Base-by-base conservation (phyloP, 768 basidiomycete species). In the Termitomyces sp. region DNA sequence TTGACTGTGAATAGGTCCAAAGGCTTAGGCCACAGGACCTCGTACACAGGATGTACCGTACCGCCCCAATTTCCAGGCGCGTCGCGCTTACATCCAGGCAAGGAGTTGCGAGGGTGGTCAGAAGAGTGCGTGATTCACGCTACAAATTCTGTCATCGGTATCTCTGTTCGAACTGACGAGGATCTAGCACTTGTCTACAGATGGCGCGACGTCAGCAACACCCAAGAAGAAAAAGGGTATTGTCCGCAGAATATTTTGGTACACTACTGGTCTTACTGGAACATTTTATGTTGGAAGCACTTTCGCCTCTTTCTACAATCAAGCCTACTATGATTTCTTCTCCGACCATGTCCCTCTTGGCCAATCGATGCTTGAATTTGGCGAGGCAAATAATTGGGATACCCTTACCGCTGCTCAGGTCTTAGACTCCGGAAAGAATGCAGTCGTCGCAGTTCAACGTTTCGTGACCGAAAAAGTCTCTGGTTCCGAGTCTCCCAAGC, bases 311-410 rank as follows among this genome's bases (percentile, higher is more conserved):
- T 89, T 90, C 77, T 83, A 89, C 68, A 87, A 84, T 73, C 89
- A 88, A 66, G 73, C 78, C 2, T 97, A 96, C 78, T 87, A 91
- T 70, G 90, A 96, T 65, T 81, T 96, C 71, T 97, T 97, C 79
- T 81, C 86, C 59, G 84, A 88, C 67, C 79, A 84, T 46, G 86
- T 95, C 57, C 96, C 96, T 2, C 80, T 92, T 42, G 94, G 88
- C 33, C 83, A 89, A 63, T 70, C 83, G 18, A 79, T 96, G 73
- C 79, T 96, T 44, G 89, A 95, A 61, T 94, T 86, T 69, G 91
- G 90, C 11, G 93, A 97, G 69, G 79, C 82, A 33, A 78, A 86
- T 59, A 82, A 86, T 15, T 95, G 92, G 91, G 91, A 95, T 67
- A 83, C 80, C 7, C 75, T 92, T 62, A 91, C 92, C 36, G 61